Base-by-base conservation (phyloP, 2,329 filamentous ascomycete species). In the Mariannaea sp. region DNA sequence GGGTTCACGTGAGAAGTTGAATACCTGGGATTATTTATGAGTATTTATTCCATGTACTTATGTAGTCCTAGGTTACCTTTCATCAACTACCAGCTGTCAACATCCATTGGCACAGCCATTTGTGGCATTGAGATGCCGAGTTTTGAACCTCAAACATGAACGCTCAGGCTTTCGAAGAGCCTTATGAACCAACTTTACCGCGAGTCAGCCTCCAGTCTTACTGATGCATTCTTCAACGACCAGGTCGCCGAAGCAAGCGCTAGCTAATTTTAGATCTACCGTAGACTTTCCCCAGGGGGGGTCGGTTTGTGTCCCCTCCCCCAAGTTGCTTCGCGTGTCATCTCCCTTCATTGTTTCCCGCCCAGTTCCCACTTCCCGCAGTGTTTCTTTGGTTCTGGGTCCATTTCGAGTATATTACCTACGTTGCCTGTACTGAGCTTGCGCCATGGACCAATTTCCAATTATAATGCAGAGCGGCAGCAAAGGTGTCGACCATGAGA, bases 401-500 rank as follows among this genome's bases (percentile, higher is more conserved):
- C n/a, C n/a, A n/a, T n/a, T n/a, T n/a, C n/a, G n/a, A n/a, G n/a
- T n/a, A n/a, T n/a, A n/a, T n/a, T n/a, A n/a, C n/a, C n/a, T n/a
- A n/a, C n/a, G n/a, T n/a, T n/a, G n/a, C n/a, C 35, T 12, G 13
- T 32, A 4, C 29, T 4, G 9, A 32, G 7, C 12, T 22, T 22
- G 7, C 10, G 17, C 36, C 19, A 49, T 49, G 46, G 46, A 49
- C 16, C 46, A 32, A n/a, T 49, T 49, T 35, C 46, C 46, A 49
- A 49, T 49, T 29, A 49, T 49, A 26, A 41, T 49, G 26, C 46
- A 49, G 36, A 49, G 36, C 38, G 46, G 46, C 46, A 27, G 33
- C 36, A 49, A 49, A 39, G 46, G 46, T 33, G 41, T 49, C 22
- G 46, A 49, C 40, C 46, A 39, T 39, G 40, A 49, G 36, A 49